A percentile compares a stretch with the other conserved stretches of the same genome.
Conservation (phyloP, 2,329 filamentous ascomycete species). For the Ilyonectria destructans region DNA sequence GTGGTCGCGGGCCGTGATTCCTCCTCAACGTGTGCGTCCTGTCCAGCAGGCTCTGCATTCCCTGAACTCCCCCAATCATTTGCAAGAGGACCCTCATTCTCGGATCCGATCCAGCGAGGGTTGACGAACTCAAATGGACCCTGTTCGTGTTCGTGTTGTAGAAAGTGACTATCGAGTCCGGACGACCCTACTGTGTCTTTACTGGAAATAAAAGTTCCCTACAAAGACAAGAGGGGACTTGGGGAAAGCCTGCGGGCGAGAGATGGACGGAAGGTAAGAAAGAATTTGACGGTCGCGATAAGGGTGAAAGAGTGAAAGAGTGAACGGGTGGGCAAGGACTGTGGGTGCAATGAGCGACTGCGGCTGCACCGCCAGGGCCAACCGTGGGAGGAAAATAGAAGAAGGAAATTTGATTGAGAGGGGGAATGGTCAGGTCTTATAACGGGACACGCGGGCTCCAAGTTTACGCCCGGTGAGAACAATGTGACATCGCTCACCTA, state of each 20-base stretch:
- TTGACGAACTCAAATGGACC: not conserved
- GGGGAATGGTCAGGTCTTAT: not conserved
- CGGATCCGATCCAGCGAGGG: conserved; percentile 3
- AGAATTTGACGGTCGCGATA: not conserved
- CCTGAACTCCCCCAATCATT: conserved; percentile 7
- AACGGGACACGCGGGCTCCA: not conserved
- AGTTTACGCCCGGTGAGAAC: not conserved
- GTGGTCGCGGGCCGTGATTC: conserved; percentile 5
- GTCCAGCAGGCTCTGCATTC: conserved; percentile 18
- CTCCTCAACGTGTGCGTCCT: conserved; percentile 18
- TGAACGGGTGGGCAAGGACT: conserved; percentile 5
- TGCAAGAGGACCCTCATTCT: conserved; percentile 19
- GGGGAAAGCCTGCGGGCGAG: not conserved
- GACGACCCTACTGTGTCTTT: not conserved
- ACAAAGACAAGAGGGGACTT: not conserved
- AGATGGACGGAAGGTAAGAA: not conserved
- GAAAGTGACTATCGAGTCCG: not conserved
- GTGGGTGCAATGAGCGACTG: conserved; percentile 9
- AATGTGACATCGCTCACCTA: not conserved
- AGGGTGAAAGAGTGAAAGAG: not conserved
- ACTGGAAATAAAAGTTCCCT: not conserved
- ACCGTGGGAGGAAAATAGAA: not conserved
- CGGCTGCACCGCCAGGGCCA: conserved; percentile 17
- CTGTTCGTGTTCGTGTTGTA: not conserved
- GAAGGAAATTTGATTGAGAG: not conserved